These are phyloP conservation scores for Hemileccinum impolitum DNA, from an alignment of 768 basidiomycete genomes.

Conservation along the genomic window DNA sequence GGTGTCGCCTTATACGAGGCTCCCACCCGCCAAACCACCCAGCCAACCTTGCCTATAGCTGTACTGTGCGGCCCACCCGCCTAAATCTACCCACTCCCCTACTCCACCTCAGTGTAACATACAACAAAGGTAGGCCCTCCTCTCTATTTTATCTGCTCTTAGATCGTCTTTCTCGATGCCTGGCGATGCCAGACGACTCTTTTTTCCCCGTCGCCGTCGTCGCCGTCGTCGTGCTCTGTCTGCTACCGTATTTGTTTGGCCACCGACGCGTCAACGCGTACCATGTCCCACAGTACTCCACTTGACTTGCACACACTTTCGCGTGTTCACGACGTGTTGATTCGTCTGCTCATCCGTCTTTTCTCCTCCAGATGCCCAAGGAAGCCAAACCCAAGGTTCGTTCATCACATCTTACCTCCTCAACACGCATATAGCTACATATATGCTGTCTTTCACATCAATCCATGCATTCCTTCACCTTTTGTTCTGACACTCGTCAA, in stretches of 20 bases:
- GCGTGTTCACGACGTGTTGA: constrained; percentile 38
- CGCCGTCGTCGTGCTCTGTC: constrained; percentile 28
- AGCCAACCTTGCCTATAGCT: constrained; percentile 38
- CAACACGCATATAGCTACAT: constrained; percentile 9
- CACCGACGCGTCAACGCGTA: constrained; percentile 36
- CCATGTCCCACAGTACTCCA: constrained; percentile 27
- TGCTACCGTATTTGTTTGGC: constrained; percentile 35
- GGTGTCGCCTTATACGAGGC: constrained; percentile 33
- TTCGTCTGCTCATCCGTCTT: constrained; percentile 34
- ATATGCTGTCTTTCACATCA: constrained; percentile 15
- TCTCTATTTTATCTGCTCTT: constrained; percentile 20
- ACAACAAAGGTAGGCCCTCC: constrained; percentile 28
- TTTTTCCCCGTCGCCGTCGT: constrained; percentile 10
- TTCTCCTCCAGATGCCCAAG: constrained; percentile 68
- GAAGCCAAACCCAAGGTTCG: constrained; percentile 70
- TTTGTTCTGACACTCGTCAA: constrained; percentile 12
- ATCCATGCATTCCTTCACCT: constrained; percentile 2
- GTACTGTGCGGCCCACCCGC: constrained; percentile 33
- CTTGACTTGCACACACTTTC: constrained; percentile 30
- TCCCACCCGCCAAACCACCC: constrained; percentile 38
- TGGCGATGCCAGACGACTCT: constrained; percentile 12
- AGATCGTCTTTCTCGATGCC: constrained; percentile 24
- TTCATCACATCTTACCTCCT: constrained; percentile 10
- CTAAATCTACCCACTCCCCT: constrained; percentile 30
- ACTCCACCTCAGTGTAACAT: constrained; percentile 24